Conservation (phyloP, 208 protist species). For the Entamoeba moshkovskii region DNA sequence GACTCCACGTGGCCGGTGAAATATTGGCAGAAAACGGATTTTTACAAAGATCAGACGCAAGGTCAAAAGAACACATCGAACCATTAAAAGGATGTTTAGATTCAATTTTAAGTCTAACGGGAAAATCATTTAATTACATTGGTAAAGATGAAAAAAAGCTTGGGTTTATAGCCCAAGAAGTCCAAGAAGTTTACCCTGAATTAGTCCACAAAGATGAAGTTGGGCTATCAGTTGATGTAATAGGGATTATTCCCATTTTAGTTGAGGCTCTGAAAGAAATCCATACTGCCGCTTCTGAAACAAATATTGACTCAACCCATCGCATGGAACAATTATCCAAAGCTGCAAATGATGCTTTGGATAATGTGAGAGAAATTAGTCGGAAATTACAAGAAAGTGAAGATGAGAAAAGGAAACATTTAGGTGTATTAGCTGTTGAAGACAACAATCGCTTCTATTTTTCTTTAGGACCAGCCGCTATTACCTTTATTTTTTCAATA, state of each 20-base stretch:
- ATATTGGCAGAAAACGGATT: background rate
- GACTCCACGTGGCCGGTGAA: background rate
- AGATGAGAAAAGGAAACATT: background rate
- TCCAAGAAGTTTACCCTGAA: background rate
- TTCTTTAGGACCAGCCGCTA: background rate
- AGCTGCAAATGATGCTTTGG: background rate
- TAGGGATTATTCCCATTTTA: background rate
- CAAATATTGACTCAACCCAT: background rate
- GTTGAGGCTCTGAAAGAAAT: background rate
- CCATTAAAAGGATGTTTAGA: background rate
- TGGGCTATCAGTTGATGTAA: background rate
- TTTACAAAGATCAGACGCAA: background rate
- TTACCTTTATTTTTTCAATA: background rate
- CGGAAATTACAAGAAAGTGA: background rate
- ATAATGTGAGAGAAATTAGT: background rate
- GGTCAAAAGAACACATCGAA: background rate
- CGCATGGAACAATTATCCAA: background rate
- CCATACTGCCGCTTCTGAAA: background rate
- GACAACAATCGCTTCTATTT: too few relatives aligned
- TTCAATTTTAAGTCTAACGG: background rate
- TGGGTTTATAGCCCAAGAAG: background rate
- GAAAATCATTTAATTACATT: background rate
- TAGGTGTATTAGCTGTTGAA: background rate
- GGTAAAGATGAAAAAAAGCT: background rate
- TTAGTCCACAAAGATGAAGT: background rate